Conservation (phyloP, 441 rosid genomes). For the Adansonia grandidieri region DNA sequence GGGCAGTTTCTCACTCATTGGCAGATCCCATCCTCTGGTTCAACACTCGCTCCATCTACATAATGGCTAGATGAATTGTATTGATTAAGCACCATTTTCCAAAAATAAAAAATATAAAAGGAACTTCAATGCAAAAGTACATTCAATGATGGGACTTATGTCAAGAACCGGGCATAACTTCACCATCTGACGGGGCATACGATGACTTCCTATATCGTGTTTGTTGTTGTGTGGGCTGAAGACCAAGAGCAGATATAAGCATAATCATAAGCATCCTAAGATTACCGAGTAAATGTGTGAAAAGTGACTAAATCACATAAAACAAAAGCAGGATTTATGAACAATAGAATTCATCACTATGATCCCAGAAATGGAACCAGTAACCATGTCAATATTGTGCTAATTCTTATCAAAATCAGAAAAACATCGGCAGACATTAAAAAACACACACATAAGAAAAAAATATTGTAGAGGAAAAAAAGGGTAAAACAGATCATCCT, state of each 20-base stretch:
- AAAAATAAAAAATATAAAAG: not conserved
- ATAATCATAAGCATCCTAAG: constrained; percentile 28
- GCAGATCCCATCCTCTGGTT: constrained; percentile 54
- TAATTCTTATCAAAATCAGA: too few relatives aligned
- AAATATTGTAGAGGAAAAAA: too few relatives aligned
- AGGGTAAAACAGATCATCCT: too few relatives aligned
- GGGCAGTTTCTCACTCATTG: constrained; percentile 46
- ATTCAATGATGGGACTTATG: not conserved
- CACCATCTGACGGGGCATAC: constrained; percentile 77
- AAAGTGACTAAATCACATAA: not conserved
- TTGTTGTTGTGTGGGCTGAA: constrained; percentile 94
- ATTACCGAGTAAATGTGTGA: not conserved
- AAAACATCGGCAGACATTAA: too few relatives aligned
- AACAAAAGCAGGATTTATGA: not conserved
- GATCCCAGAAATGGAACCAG: too few relatives aligned
- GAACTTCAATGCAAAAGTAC: not conserved
- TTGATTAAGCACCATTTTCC: constrained; percentile 7
- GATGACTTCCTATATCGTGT: constrained; percentile 92
- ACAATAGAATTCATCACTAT: not conserved
- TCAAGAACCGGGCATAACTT: constrained; percentile 46
- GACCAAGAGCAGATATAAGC: constrained; percentile 12
- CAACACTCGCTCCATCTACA: constrained; percentile 69
- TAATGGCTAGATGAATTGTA: constrained; percentile 17
- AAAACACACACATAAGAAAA: too few relatives aligned
- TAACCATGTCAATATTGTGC: too few relatives aligned